A percentile compares a stretch with the other conserved stretches of the same genome.
phyloP scores from a whole-genome alignment of 2,329 filamentous ascomycete genomes.

The Ceratocystis diversiconidia region DNA sequence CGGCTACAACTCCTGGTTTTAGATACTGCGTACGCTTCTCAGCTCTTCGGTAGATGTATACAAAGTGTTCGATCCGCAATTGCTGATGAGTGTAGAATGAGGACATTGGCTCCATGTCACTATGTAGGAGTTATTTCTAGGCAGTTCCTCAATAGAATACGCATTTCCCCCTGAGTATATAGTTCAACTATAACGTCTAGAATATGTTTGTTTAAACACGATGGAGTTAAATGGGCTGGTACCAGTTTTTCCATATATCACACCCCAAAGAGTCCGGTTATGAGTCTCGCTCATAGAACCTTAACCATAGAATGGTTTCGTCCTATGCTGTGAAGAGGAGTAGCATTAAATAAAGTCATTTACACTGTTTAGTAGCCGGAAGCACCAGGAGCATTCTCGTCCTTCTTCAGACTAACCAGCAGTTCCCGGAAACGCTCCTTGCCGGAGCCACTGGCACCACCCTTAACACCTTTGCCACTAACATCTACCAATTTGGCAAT shows the following conservation, averaged over 20 bases:
- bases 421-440: slow-evolving; percentile 95
- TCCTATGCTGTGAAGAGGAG: neutral
- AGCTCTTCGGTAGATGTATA: neutral
- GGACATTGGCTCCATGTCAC: neutral
- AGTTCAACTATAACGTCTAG: too few species aligned
- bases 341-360: neutral
- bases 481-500: slow-evolving; percentile 96
- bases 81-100: neutral
- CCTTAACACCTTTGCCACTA: slow-evolving; percentile 79
- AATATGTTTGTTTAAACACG: too few species aligned
- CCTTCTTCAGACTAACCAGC: slow-evolving; percentile 75
- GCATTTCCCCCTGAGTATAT: neutral
- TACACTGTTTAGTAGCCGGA: slow-evolving; percentile 40
- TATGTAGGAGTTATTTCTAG: neutral
- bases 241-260: neutral
- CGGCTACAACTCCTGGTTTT: slow-evolving; percentile 69
- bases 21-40: slow-evolving; percentile 27
- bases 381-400: slow-evolving; percentile 67
- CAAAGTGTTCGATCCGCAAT: neutral
- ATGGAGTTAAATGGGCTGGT: too few species aligned
- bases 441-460: slow-evolving; percentile 75
- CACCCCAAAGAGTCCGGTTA: too few species aligned
- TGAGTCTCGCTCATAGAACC: too few species aligned
- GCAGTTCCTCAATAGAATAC: neutral
- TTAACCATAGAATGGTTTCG: neutral